Evolutionary conservation across 2,329 filamentous ascomycete species (phyloP), one percentile per base, ranked within the genome.

Genomic region (Fusarium algeriense): DNA sequence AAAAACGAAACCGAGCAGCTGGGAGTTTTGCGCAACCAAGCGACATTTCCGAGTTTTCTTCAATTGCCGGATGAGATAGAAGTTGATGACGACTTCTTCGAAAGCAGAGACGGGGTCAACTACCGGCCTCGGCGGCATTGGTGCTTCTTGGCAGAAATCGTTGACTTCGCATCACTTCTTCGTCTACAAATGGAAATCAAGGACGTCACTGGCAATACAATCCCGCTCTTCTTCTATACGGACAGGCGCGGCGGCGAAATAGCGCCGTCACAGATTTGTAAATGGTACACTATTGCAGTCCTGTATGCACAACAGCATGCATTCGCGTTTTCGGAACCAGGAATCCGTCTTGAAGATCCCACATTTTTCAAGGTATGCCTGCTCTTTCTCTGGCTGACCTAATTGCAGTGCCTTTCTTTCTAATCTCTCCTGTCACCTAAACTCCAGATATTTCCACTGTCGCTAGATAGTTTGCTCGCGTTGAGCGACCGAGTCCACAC

Each of bases 141-240:
- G 54, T 57, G 54, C 54, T 57, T 46, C 7, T 57, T 57, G 23
- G 32, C 23, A 23, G 54, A 57, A 13, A 38, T 57, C 4, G 23
- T 38, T 2, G 32, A 46, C 23, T 37, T 13, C 13, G 2, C 2
- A 7, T 12, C 19, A 10, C 19, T 30, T 15, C 2, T 13, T 7
- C 54, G 41, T 17, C 32, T 46, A 2, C 32, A 46, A 1, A 30
- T 48, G 54, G 23, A 37, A 6, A 17, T 57, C 19, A 57, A 30
- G 9, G 54, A 57, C 2, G 7, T 38, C 17, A 12, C 19, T 0
- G 41, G 41, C 6, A 28, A 37, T 2, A 46, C 0, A 19, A 23
- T 57, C 7, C 41, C 14, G 14, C 13, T 57, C 9, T 30, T 7
- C 13, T 46, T 57, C 19, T 19, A 46, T 20, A 46, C 41, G 3